Percentiles rank a stretch among this genome's conserved stretches.
Conservation (phyloP, 2,329 filamentous ascomycete species). For the Endoconidiophora laricicola region DNA sequence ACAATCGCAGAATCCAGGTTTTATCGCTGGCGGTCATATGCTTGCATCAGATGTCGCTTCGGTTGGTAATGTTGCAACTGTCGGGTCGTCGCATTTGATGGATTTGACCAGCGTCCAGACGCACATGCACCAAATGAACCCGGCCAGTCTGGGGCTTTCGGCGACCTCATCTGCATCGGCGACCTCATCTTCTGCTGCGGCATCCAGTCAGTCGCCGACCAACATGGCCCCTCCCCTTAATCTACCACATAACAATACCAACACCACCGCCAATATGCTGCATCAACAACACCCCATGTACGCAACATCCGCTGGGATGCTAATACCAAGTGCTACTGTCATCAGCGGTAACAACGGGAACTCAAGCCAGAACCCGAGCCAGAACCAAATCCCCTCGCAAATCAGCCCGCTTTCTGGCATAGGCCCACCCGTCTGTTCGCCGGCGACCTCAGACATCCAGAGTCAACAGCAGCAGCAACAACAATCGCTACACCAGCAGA, state of each 20-base stretch:
- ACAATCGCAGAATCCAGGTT: too few relatives aligned
- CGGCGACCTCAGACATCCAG: neutral
- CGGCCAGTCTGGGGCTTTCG: constrained; percentile 2
- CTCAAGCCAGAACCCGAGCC: neutral
- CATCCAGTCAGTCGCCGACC: constrained; percentile 2
- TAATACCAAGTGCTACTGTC: neutral
- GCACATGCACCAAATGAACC: neutral
- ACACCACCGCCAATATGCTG: neutral
- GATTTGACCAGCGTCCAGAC: neutral
- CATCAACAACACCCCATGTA: constrained; percentile 1
- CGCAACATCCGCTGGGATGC: neutral
- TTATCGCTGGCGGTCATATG: neutral
- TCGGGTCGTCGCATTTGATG: neutral
- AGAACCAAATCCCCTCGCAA: neutral
- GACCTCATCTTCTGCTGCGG: constrained; percentile 3
- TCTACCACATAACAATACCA: neutral
- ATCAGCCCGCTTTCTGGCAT: too few relatives aligned
- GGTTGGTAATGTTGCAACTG: neutral
- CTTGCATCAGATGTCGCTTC: neutral
- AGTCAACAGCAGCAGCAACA: neutral
- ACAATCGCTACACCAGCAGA: neutral
- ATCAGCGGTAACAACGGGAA: neutral
- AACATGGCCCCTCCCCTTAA: neutral
- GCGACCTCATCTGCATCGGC: constrained; percentile 2
- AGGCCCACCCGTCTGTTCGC: neutral